These are phyloP conservation scores for Moringa oleifera DNA, from an alignment of 345 rosid species.

Conservation along the genomic window DNA sequence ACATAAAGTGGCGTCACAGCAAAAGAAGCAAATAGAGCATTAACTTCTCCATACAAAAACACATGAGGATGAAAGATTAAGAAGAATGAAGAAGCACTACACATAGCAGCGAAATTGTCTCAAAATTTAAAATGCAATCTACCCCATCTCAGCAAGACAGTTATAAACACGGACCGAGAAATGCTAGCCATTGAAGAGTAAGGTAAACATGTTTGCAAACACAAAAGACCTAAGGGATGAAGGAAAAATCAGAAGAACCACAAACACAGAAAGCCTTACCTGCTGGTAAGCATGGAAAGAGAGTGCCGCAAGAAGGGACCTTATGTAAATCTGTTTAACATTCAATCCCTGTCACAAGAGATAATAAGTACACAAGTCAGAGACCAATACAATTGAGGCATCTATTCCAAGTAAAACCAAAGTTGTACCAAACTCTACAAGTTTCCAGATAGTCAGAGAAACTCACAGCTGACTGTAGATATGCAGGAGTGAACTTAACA, in stretches of 20 bases:
- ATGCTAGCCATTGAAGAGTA: neutral
- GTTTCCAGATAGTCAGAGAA: neutral
- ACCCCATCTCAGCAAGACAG: neutral
- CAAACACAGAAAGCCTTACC: constrained; percentile 34
- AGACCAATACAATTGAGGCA: constrained; percentile 8
- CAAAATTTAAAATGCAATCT: neutral
- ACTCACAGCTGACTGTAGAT: constrained; percentile 83
- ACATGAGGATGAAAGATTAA: neutral
- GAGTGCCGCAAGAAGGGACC: constrained; percentile 80
- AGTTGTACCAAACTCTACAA: neutral
- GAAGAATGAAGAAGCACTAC: no score
- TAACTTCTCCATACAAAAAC: no score
- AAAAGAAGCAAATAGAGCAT: no score
- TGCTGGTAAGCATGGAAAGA: constrained; percentile 99
- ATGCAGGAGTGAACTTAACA: constrained; percentile 82
- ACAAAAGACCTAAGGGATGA: neutral
- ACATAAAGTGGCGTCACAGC: neutral
- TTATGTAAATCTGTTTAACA: constrained; percentile 48
- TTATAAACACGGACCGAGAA: neutral
- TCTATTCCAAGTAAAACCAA: neutral
- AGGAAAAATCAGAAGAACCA: neutral
- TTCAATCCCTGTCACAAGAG: constrained; percentile 57
- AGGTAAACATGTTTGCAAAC: neutral
- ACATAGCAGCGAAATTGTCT: neutral
- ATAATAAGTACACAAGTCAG: constrained; percentile 16